Evolutionary conservation across 2,329 filamentous ascomycete species (phyloP), one percentile per base, ranked within the genome.

Genomic region (Fusarium stilboides): DNA sequence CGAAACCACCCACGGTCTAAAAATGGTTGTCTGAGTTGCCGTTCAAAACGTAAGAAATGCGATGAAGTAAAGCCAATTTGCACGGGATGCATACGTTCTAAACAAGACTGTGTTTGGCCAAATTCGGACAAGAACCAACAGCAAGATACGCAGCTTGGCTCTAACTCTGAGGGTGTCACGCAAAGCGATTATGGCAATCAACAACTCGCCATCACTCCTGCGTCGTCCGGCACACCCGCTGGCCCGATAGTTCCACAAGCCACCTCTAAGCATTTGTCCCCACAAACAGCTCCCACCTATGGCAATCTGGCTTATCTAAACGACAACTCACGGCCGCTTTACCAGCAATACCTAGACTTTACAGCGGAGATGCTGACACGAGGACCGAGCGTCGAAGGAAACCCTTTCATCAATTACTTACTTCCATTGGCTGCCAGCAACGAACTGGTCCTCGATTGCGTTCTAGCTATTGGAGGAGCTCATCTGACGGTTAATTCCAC

Each of bases 1-100:
- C 49, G 60, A 15, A 63, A 63, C 17, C 37, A 63, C 34, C 43
- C 60, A 19, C 43, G 58, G 33, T 63, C 60, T n/a, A 63, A 37
- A 22, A 63, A 56, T 28, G 50, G 50, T 1, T 63, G 60, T 37
- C 26, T 63, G 2, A 45, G 43, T 1, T 64, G 61, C 17, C 61
- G 61, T 1, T 28, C 43, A 8, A 64, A 63, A n/a, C 61, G 58
- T 10, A 64, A 64, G 37, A 64, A 64, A 20, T 58, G 61, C 15
- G 36, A 64, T 8, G 45, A 64, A 26, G 28, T 44, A 3, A 45
- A 46, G 8, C 51, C 51, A 6, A 31, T 31, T 12, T 55, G 47
- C 17, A 24, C 28, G 8, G 47, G 40, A 12, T 62, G 59, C 33
- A 36, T 9, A 17, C 43, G 57, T 17, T 31, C 47, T 8, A 9